Conservation (phyloP, 164 flowering plant genomes). For the Tinospora cordifolia region DNA sequence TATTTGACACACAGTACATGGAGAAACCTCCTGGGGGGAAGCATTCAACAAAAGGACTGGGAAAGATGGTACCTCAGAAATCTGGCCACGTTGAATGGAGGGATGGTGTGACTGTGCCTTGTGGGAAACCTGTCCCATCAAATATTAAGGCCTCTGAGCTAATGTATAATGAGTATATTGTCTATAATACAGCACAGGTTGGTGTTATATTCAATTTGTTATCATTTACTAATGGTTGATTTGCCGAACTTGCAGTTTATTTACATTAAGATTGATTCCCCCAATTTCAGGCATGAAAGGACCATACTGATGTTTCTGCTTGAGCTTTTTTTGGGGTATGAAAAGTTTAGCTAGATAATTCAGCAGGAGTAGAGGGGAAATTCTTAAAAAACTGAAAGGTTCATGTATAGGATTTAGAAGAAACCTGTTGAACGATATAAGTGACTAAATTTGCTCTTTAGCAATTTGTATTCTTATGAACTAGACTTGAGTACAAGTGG, state of each 20-base stretch:
- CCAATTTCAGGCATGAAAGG: background rate
- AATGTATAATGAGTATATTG: conserved; percentile 90
- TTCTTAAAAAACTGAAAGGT: background rate
- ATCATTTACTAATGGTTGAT: background rate
- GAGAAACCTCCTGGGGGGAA: conserved; percentile 87
- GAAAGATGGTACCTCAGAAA: conserved; percentile 62
- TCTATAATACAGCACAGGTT: conserved; percentile 87
- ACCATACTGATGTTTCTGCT: background rate
- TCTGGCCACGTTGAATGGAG: conserved; percentile 71
- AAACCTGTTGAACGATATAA: background rate
- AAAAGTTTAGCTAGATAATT: background rate
- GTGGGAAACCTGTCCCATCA: conserved; percentile 80
- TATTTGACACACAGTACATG: conserved; percentile 45
- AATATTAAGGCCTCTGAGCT: conserved; percentile 71
- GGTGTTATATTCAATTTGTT: conserved; percentile 9
- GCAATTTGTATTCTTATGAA: background rate
- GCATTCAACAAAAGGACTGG: conserved; percentile 94
- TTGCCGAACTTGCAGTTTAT: background rate
- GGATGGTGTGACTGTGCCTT: conserved; percentile 78
- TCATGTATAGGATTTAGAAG: background rate
- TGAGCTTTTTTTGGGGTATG: background rate
- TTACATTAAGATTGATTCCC: background rate
- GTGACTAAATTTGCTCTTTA: background rate
- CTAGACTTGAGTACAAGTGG: too few relatives aligned
- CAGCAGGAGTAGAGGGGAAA: background rate